Percentiles rank a stretch among this genome's conserved stretches.
Conservation (phyloP, 83 land plant species). For the Diphasiastrum complanatum region DNA sequence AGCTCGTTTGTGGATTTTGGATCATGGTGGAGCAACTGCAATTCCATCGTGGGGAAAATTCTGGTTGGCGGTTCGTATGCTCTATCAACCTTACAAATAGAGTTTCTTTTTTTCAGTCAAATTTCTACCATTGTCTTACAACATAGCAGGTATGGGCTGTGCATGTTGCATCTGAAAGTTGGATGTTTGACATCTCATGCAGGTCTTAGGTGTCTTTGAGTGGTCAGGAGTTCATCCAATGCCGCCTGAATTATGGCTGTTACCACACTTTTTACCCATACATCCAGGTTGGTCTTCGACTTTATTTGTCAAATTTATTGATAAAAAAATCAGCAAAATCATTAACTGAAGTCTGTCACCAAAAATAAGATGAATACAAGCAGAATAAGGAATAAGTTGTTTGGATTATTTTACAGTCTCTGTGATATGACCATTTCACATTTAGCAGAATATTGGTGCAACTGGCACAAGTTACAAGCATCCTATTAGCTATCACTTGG, state of each 20-base stretch:
- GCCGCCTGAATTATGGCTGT: slow-evolving; percentile 91
- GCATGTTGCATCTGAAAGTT: neutral
- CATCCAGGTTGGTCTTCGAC: no score
- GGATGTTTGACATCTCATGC: neutral
- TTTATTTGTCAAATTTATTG: no score
- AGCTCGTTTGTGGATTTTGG: slow-evolving; percentile 73
- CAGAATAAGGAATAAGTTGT: no score
- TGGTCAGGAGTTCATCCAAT: slow-evolving; percentile 94
- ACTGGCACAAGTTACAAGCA: no score
- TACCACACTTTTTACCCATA: slow-evolving; percentile 72
- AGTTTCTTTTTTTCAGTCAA: neutral
- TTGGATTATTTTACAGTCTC: no score
- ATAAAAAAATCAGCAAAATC: no score
- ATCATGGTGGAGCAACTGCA: slow-evolving; percentile 78
- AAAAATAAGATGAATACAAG: no score
- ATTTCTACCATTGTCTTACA: neutral
- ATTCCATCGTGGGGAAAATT: slow-evolving; percentile 98
- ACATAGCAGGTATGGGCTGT: neutral
- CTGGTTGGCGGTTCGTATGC: slow-evolving; percentile 74
- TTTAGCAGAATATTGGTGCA: no score
- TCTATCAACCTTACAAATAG: neutral
- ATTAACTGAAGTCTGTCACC: no score
- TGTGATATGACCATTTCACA: no score
- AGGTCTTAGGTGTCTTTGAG: slow-evolving; percentile 97
- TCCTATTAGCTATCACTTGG: no score